Evolutionary conservation across 768 basidiomycete genomes (phyloP).

Genomic region (Tylopilus rubrobrunneus): DNA sequence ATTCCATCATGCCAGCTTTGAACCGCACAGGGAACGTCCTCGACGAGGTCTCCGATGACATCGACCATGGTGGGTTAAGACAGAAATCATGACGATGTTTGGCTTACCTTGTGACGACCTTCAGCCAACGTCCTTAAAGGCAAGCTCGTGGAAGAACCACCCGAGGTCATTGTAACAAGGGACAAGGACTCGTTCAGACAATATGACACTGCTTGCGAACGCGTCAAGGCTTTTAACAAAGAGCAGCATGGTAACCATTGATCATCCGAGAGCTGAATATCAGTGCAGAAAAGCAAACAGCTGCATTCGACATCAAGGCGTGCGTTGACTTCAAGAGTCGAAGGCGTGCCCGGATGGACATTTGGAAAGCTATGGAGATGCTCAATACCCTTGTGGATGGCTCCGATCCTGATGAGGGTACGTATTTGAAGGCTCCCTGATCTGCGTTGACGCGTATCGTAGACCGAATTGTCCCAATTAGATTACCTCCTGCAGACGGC

Average conservation of each 20-base stretch:
- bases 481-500: conserved; percentile 90
- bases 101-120: background rate
- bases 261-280: background rate
- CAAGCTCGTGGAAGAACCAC: conserved; percentile 52
- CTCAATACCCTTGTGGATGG: conserved; percentile 86
- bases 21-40: conserved; percentile 30
- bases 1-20: conserved; percentile 24
- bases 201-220: conserved; percentile 72
- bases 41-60: conserved; percentile 44
- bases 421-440: background rate
- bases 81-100: background rate
- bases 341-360: conserved; percentile 69
- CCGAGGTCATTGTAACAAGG: conserved; percentile 53
- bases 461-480: conserved; percentile 81
- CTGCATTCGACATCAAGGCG: conserved; percentile 76
- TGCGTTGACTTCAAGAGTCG: conserved; percentile 70
- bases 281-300: conserved; percentile 74
- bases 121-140: conserved; percentile 70
- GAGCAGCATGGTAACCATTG: conserved; percentile 63
- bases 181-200: conserved; percentile 69
- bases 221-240: conserved; percentile 73
- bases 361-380: conserved; percentile 86
- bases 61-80: conserved; percentile 41
- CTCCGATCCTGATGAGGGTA: conserved; percentile 77
- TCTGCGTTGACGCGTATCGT: conserved; percentile 13